Base-by-base conservation (phyloP, 176 grass and related monocot genomes). In the Bothriochloa decipiens region DNA sequence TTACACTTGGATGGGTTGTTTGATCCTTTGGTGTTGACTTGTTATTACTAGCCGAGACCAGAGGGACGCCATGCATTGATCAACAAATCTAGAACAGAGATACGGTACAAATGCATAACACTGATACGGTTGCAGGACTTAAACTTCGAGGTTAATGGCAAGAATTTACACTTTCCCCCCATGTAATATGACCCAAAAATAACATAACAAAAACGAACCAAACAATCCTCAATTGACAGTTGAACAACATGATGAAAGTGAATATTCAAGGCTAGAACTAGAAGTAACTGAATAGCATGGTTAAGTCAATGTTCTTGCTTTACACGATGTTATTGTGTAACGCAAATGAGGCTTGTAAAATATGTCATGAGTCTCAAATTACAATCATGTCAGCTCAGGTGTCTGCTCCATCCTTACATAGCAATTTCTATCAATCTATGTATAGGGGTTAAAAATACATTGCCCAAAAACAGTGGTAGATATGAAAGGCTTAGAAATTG, bases 1-100 rank as follows among this genome's bases (percentile, higher is more conserved):
- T 85, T 57, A 79, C 18, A 15, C 85, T 83, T 86, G 26, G 45
- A 35, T 68, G 78, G 57, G 17, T 14, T 87, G 47, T 11, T 69
- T 68, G 47, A 22, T 69, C 17, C 8, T 36, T 12, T 40, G 63
- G 68, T n/a, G 13, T 37, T 69, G 27, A 42, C n/a, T 22, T 77
- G 3, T 46, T 46, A 32, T 5, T 79, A 40, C 32, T 29, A 27
- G 15, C 57, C 76, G 25, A 58, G 53, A 20, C 16, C 74, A 39
- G 40, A 60, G n/a, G 22, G n/a, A 25, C 22, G 8, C 22, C 57
- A 60, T 61, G n/a, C 58, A 60, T 52, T 58, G 55, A 58, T 23
- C 58, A 61, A 61, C 58, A 25, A 25, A 61, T 61, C 3, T 10
- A 61, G 57, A 61, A 61, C 2, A 25, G 9, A 25, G 58, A 61